Percentiles rank a stretch among this genome's conserved stretches.
These are phyloP conservation scores for Kodamaea lidongshanica DNA, from an alignment of 805 yeast species.

Conservation along the genomic window DNA sequence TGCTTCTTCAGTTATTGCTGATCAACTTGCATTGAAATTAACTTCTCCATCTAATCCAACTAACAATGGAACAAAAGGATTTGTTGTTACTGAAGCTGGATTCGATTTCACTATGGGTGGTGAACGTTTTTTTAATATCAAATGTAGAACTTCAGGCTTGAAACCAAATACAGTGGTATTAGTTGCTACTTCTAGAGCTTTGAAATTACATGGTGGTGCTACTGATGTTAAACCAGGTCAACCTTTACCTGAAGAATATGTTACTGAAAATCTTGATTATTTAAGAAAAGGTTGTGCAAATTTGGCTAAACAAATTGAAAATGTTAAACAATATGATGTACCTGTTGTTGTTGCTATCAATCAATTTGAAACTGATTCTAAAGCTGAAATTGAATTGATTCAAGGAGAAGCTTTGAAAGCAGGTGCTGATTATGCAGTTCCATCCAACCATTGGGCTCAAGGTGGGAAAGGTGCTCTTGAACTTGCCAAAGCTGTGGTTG, in stretches of 20 bases:
- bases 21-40: slow-evolving; percentile 83
- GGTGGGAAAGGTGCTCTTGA: slow-evolving; percentile 90
- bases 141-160: slow-evolving; percentile 87
- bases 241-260: slow-evolving; percentile 74
- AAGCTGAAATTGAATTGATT: slow-evolving; percentile 72
- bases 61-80: slow-evolving; percentile 55
- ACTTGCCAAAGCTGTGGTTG: slow-evolving; percentile 76
- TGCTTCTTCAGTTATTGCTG: slow-evolving; percentile 91
- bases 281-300: slow-evolving; percentile 78
- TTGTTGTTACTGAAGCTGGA: slow-evolving; percentile 96
- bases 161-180: slow-evolving; percentile 86
- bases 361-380: slow-evolving; percentile 76
- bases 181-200: slow-evolving; percentile 95
- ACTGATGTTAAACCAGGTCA: slow-evolving; percentile 95
- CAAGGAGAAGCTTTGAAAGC: slow-evolving; percentile 76
- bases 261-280: slow-evolving; percentile 72
- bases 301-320: slow-evolving; percentile 82
- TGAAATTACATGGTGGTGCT: slow-evolving; percentile 95
- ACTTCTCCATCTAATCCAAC: slow-evolving; percentile 48
- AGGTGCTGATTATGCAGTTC: slow-evolving; percentile 91
- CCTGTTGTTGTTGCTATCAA: slow-evolving; percentile 92
- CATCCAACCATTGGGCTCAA: slow-evolving; percentile 90
- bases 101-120: slow-evolving; percentile 99
- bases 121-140: slow-evolving; percentile 92
- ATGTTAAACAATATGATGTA: slow-evolving; percentile 76